Evolutionary conservation across 345 rosid genomes (phyloP).

Genomic region (Populus tremula): DNA sequence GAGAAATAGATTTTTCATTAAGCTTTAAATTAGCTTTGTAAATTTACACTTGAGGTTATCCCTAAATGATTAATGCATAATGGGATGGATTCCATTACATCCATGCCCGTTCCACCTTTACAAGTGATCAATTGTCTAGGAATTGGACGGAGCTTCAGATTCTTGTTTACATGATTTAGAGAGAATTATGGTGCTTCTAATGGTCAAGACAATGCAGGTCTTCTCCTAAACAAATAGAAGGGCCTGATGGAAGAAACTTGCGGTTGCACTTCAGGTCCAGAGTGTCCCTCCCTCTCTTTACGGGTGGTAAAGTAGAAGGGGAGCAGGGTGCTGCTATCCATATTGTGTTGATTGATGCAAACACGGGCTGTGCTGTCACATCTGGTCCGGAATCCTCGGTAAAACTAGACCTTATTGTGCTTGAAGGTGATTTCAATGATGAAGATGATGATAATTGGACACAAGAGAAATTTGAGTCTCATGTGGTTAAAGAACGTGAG

Average conservation of each 20-base stretch:
- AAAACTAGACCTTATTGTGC: constrained; percentile 36
- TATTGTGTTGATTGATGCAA: constrained; percentile 35
- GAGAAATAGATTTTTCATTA: neutral
- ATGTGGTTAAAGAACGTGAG: constrained; percentile 37
- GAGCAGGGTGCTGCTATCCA: constrained; percentile 29
- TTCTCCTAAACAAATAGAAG: constrained; percentile 26
- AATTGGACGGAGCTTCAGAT: constrained; percentile 16
- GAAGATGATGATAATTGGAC: constrained; percentile 35
- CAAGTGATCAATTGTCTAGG: too few species aligned
- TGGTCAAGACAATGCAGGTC: constrained; percentile 20
- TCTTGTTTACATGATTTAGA: neutral
- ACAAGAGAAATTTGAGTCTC: constrained; percentile 31
- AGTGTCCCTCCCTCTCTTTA: constrained; percentile 34
- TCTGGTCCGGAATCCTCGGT: constrained; percentile 35
- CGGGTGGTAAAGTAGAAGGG: constrained; percentile 39
- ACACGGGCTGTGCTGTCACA: constrained; percentile 25
- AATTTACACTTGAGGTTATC: neutral
- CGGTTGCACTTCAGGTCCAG: constrained; percentile 34
- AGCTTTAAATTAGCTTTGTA: too few species aligned
- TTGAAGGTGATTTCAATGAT: constrained; percentile 41
- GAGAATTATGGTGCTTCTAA: constrained; percentile 14
- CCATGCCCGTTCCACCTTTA: neutral
- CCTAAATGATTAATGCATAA: neutral
- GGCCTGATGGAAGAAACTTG: constrained; percentile 31
- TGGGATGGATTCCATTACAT: constrained; percentile 32